Evolutionary conservation across 257 asterid genomes (phyloP).

Genomic region (Fraxinus americana): DNA sequence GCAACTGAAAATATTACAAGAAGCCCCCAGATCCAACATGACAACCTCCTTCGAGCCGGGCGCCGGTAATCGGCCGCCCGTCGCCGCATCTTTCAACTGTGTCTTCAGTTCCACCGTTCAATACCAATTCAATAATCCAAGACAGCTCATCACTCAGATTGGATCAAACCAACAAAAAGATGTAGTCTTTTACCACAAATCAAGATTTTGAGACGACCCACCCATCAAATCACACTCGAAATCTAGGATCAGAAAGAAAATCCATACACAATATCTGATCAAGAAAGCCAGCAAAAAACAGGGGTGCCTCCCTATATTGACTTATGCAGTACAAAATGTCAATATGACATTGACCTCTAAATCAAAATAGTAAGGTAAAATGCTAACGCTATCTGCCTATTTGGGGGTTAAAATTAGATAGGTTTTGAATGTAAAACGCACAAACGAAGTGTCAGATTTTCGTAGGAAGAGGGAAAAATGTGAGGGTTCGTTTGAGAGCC

Average conservation of each 20-base stretch:
- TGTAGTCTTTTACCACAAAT: constrained; percentile 5
- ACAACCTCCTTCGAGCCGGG: constrained; percentile 53
- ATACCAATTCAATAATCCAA: constrained; percentile 29
- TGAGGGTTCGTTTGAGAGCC: not conserved
- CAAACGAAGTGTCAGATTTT: constrained; percentile 32
- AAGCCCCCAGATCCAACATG: constrained; percentile 57
- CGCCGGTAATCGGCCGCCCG: constrained; percentile 65
- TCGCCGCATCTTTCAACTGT: constrained; percentile 48
- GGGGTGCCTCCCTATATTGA: constrained; percentile 8
- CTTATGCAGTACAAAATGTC: constrained; percentile 9
- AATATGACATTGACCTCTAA: constrained; percentile 1
- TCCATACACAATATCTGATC: constrained; percentile 25
- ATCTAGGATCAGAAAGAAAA: constrained; percentile 4
- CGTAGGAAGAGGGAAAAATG: constrained; percentile 16
- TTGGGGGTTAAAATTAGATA: not conserved
- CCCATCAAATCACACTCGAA: not conserved
- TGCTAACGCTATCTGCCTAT: not conserved
- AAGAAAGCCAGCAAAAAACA: constrained; percentile 13
- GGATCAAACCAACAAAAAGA: constrained; percentile 17
- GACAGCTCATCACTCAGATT: constrained; percentile 21
- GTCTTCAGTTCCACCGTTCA: constrained; percentile 24
- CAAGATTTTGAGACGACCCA: constrained; percentile 17
- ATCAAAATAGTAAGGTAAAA: not conserved
- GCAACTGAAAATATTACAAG: constrained; percentile 43
- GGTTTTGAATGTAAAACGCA: constrained; percentile 4